Evolutionary conservation across 768 basidiomycete species (phyloP).

Genomic region (Lactifluus pinguis): DNA sequence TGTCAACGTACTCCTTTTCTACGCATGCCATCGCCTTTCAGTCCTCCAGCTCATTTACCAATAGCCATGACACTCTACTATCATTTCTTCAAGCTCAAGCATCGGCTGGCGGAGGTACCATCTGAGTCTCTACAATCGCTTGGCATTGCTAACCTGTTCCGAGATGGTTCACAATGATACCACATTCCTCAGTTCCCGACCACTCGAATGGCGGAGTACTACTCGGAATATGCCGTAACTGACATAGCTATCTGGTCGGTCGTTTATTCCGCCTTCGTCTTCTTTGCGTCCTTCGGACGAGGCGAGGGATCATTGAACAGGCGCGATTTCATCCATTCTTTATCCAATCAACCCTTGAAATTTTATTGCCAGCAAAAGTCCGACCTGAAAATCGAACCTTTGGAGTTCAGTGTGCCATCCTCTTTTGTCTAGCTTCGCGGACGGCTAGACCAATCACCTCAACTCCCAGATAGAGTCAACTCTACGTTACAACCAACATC

Average conservation of each 20-base stretch:
- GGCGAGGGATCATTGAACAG: slow-evolving; percentile 32
- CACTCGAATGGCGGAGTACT: slow-evolving; percentile 29
- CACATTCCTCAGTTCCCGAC: slow-evolving; percentile 32
- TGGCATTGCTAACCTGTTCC: background rate
- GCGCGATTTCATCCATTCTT: background rate
- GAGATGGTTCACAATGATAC: slow-evolving; percentile 28
- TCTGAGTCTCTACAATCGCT: background rate
- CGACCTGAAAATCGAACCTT: background rate
- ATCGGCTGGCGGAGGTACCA: slow-evolving; percentile 27
- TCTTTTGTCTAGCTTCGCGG: background rate
- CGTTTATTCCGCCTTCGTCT: slow-evolving; percentile 31
- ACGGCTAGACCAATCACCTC: background rate
- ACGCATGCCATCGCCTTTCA: slow-evolving; percentile 4
- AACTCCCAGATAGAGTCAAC: background rate
- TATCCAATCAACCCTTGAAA: slow-evolving; percentile 9
- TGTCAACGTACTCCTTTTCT: slow-evolving; percentile 23
- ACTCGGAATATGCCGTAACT: slow-evolving; percentile 1
- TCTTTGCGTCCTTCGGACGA: slow-evolving; percentile 47
- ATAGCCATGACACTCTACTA: slow-evolving; percentile 24
- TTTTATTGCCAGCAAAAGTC: background rate
- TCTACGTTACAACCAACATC: too few relatives aligned
- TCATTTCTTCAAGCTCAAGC: slow-evolving; percentile 21
- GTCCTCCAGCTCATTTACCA: background rate
- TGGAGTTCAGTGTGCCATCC: background rate
- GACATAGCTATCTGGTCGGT: slow-evolving; percentile 36